Base-by-base conservation (phyloP, 805 yeast genomes). In the Yamadazyma laniorum region DNA sequence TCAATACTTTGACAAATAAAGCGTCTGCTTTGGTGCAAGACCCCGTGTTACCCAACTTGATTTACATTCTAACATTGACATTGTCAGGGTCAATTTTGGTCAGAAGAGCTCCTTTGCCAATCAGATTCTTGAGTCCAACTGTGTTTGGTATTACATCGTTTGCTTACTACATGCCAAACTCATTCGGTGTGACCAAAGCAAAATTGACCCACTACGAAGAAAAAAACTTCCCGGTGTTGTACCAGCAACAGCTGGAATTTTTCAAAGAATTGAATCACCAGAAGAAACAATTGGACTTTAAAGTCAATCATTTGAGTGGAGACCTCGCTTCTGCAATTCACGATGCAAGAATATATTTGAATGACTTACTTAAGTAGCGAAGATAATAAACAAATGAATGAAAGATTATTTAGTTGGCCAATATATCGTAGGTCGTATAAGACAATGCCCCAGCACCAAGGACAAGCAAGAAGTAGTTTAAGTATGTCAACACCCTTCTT, bases 371-470 rank as follows among this genome's bases (percentile, higher is more conserved):
- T 12, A 36, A 46, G 29, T 46, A 41, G 29, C 6, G 6, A 13
- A 29, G 26, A n/a, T 16, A 32, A 18, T 14, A 21, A 25, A 11
- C 7, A 15, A 25, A 32, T 18, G 23, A 37, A 9, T 11, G n/a
- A 5, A 17, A 6, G n/a, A n/a, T n/a, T n/a, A n/a, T 16, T 37
- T 22, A 44, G 29, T 25, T 18, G 11, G 29, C 27, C 26, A 79
- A 45, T 33, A 82, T 72, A 49, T 80, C 82, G 40, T 70, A 77
- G 0, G 89, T 77, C 1, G 90, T 85, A 56, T 83, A 85, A 1
- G 71, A 50, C 80, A 84, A 75, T 4, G 85, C 79, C 11, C 70
- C 48, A 1, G 67, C 72, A 2, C 95, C 95, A 43, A 82, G 56
- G 0, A 67, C 22, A 2, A 79, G 69, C 47, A 85, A 58, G 2